phyloP scores from a whole-genome alignment of 148 eudicot genomes.

The Nyssa sinensis region DNA sequence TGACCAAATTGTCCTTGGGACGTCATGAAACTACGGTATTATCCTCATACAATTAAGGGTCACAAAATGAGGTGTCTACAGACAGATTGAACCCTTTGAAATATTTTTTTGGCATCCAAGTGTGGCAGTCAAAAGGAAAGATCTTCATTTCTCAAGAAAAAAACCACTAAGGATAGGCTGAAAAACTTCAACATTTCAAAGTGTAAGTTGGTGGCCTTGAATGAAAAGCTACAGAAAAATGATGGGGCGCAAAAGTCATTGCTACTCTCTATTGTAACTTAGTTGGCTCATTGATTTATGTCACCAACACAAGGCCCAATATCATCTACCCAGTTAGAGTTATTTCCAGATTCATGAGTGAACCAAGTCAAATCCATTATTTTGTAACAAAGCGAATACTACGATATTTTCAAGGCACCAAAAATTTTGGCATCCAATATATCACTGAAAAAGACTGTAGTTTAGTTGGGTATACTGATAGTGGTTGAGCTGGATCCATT shows the following conservation, averaged over 20 bases:
- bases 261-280: background rate
- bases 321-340: background rate
- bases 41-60: background rate
- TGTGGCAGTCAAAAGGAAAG: background rate
- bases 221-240: background rate
- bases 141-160: background rate
- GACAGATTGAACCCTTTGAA: background rate
- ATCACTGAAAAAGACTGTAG: background rate
- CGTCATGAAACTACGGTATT: background rate
- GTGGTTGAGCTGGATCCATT: conserved; percentile 4
- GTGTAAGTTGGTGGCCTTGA: background rate
- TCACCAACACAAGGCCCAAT: background rate
- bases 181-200: background rate
- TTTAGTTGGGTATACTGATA: background rate
- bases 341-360: background rate
- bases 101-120: conserved; percentile 3
- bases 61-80: background rate
- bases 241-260: background rate
- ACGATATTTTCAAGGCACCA: background rate
- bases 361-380: background rate
- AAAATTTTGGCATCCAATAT: background rate
- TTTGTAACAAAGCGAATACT: background rate
- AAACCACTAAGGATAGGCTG: background rate
- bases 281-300: background rate
- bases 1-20: no score